Evolutionary conservation across 208 protist genomes (phyloP).

Genomic region (Blastocrithidia nonstop): DNA sequence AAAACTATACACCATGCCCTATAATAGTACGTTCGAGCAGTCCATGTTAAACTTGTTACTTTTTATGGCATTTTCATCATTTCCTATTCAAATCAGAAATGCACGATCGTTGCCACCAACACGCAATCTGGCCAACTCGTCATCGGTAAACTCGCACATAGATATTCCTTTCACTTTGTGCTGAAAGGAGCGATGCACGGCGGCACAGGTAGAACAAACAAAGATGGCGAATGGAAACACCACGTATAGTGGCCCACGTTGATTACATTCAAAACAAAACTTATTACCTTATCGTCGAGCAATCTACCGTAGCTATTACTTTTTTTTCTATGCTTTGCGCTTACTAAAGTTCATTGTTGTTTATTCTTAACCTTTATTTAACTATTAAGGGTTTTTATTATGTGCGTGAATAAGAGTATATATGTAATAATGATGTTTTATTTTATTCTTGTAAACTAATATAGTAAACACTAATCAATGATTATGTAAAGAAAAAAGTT

Average conservation of each 20-base stretch:
- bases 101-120: constrained; percentile 56
- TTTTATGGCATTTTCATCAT: no score
- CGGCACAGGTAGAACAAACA: constrained; percentile 71
- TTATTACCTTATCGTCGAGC: constrained; percentile 44
- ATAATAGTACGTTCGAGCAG: no score
- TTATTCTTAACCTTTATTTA: not conserved
- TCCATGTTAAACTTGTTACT: no score
- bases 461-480: not conserved
- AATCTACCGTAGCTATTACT: constrained; percentile 42
- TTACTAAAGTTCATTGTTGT: constrained; percentile 37
- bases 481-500: not conserved
- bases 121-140: constrained; percentile 33
- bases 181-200: constrained; percentile 64
- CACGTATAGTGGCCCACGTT: constrained; percentile 60
- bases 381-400: no score
- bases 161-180: constrained; percentile 83
- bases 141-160: constrained; percentile 66
- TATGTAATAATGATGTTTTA: constrained; percentile 5
- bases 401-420: not conserved
- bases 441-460: not conserved
- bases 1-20: no score
- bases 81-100: no score
- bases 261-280: constrained; percentile 51
- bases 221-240: constrained; percentile 55
- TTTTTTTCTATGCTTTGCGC: constrained; percentile 36